These are phyloP conservation scores for Trichoderma erinaceum DNA, from an alignment of 495 filamentous ascomycete species.

Conservation along the genomic window DNA sequence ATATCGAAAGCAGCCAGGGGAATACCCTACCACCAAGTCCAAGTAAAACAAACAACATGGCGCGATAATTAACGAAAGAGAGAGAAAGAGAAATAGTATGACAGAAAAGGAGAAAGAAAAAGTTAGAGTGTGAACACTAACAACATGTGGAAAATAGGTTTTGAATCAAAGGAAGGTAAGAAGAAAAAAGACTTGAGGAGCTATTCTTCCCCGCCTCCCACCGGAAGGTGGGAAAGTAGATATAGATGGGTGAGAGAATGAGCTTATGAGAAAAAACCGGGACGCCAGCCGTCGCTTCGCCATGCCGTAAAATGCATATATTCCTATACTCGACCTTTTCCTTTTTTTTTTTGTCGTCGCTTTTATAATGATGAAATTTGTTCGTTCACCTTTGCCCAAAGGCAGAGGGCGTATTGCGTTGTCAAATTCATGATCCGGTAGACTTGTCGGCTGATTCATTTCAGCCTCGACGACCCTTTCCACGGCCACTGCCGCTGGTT, in stretches of 20 bases:
- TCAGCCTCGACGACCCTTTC: slow-evolving; percentile 22
- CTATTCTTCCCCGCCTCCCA: background rate
- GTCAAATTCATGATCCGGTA: background rate
- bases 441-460: background rate
- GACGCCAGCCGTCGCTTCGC: slow-evolving; percentile 13
- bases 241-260: background rate
- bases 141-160: background rate
- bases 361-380: background rate
- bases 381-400: background rate
- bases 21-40: no score
- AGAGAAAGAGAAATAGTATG: background rate
- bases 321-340: background rate
- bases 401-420: background rate
- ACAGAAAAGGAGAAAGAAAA: background rate
- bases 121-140: background rate
- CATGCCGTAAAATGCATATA: slow-evolving; percentile 13
- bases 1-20: no score
- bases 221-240: background rate
- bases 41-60: no score
- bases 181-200: background rate
- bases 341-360: background rate
- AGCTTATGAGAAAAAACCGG: background rate
- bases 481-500: slow-evolving; percentile 33
- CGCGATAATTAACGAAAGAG: background rate
- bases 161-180: background rate